Conservation (phyloP, 2,329 filamentous ascomycete species). For the Chlorencoelia australis region DNA sequence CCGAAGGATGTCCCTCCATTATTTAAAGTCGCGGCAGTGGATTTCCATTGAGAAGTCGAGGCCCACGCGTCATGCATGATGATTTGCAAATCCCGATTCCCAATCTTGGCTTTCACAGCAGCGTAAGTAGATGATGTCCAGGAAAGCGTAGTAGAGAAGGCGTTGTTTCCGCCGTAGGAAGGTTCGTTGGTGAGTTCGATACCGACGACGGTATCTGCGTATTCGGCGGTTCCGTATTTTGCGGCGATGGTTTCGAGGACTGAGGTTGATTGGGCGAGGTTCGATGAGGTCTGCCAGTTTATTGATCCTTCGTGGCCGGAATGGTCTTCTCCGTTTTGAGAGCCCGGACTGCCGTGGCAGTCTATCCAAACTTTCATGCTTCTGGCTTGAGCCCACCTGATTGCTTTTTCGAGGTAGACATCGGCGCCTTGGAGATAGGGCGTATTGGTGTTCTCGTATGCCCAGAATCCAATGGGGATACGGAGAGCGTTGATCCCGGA, state of each 20-base stretch:
- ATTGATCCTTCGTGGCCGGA: conserved; percentile 38
- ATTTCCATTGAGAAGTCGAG: conserved; percentile 26
- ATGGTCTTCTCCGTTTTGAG: conserved; percentile 52
- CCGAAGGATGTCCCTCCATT: conserved; percentile 25
- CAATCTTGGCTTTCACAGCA: conserved; percentile 23
- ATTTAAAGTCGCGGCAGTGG: conserved; percentile 15
- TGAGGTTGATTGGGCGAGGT: conserved; percentile 27
- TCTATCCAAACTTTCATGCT: conserved; percentile 45
- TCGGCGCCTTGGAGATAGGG: conserved; percentile 41
- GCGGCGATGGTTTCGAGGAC: conserved; percentile 30
- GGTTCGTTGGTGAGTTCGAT: conserved; percentile 34
- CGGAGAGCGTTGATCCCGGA: conserved; percentile 47
- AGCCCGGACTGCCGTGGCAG: conserved; percentile 43
- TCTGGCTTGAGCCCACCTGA: conserved; percentile 41
- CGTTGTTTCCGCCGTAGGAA: conserved; percentile 28
- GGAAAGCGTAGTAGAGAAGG: conserved; percentile 26
- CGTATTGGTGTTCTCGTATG: conserved; percentile 38
- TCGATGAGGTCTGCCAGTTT: conserved; percentile 32
- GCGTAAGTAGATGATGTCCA: conserved; percentile 30
- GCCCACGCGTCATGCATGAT: conserved; percentile 32
- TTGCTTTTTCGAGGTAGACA: conserved; percentile 41
- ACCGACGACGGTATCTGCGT: conserved; percentile 31
- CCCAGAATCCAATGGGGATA: conserved; percentile 50
- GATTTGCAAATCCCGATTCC: conserved; percentile 28
- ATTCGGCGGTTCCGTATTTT: conserved; percentile 31